Evolutionary conservation across 371 early-diverging fungal genomes (phyloP), one percentile per base, ranked within the genome.

Genomic region (Apophysomyces elegans): DNA sequence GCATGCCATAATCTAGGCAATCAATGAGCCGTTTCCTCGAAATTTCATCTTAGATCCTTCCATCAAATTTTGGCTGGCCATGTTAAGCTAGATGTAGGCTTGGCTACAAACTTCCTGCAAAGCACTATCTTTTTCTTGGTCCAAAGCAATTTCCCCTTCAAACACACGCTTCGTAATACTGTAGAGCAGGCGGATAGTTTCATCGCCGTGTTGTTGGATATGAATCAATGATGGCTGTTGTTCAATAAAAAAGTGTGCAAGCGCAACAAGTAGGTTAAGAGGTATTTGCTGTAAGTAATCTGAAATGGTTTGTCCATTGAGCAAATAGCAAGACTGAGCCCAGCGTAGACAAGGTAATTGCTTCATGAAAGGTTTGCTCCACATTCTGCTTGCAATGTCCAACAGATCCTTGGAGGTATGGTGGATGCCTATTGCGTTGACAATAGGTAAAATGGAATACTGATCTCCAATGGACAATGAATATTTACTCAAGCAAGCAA

Each of bases 211-310:
- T 44, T 61, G 37, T 56, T 61, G 61, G n/a, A 67, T 64, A 47
- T 47, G 45, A 14, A 63, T 58, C 43, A 62, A 62, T 59, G 71
- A 61, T n/a, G 57, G 37, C 44, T 66, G 50, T 62, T 57, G 39
- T 58, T 66, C 58, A 37, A 59, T 58, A 66, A 64, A 60, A 64
- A 71, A 66, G 59, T 65, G 70, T 21, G 60, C 65, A 50, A 65
- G 60, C 9, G 65, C 70, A 62, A 69, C 70, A 38, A 62, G 13
- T 26, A 65, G 54, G 41, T 65, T 46, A 41, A 69, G 59, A 65
- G 65, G 58, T 37, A 37, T 62, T 47, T 46, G 39, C 37, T 65
- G 26, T 56, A 62, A 26, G 44, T 65, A 26, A 39, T 59, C 45
- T 26, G 54, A n/a, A 44, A 69, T 69, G 14, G 65, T 39, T 59